Conservation (phyloP, 139 green algal species). For the Deuterostichococcus epilithicus region DNA sequence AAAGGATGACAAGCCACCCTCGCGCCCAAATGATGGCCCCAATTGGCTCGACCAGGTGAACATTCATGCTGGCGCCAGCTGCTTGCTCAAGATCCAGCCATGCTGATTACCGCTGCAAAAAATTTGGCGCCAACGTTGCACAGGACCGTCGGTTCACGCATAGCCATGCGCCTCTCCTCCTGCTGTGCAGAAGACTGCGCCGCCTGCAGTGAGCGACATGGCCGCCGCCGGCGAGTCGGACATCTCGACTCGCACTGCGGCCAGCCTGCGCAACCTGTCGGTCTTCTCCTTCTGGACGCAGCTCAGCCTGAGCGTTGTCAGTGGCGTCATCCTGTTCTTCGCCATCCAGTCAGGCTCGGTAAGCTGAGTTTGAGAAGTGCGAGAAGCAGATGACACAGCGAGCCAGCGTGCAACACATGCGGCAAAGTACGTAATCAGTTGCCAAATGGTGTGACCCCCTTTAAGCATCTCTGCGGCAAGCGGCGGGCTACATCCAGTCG, state of each 20-base stretch:
- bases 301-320: conserved; percentile 75
- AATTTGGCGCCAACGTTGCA: too few species aligned
- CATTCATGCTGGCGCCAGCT: too few species aligned
- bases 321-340: conserved; percentile 83
- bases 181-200: neutral
- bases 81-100: neutral
- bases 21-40: too few species aligned
- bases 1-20: too few species aligned
- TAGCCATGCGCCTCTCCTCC: too few species aligned
- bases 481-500: too few species aligned
- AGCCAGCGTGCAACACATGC: neutral
- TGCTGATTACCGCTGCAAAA: neutral
- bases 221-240: neutral
- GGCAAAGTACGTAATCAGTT: neutral
- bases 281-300: conserved; percentile 83
- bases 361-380: conserved; percentile 9
- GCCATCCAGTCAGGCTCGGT: conserved; percentile 39
- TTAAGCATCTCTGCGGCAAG: neutral
- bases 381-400: conserved; percentile 2
- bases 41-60: too few species aligned
- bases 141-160: too few species aligned
- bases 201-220: too few species aligned
- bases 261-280: neutral
- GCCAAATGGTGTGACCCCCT: neutral
- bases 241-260: neutral